phyloP scores from a whole-genome alignment of 2,329 filamentous ascomycete species.

The Monosporascus sp. region DNA sequence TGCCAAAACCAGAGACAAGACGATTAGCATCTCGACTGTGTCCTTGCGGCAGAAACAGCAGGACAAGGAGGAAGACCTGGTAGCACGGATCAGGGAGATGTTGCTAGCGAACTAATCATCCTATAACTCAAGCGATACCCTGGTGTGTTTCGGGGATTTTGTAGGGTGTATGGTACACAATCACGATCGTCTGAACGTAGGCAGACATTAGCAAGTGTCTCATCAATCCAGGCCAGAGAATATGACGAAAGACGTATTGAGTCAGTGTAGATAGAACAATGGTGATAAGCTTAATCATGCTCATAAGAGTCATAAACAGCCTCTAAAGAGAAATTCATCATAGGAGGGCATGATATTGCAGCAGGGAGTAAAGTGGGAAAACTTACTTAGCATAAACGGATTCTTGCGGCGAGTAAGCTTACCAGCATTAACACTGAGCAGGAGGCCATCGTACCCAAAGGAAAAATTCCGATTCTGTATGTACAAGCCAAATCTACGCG shows the following conservation, averaged over 20 bases:
- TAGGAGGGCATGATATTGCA: slow-evolving; percentile 6
- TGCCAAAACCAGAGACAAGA: slow-evolving; percentile 60
- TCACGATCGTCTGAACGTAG: not conserved
- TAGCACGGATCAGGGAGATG: slow-evolving; percentile 16
- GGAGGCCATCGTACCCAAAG: slow-evolving; percentile 2
- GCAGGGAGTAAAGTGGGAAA: not conserved
- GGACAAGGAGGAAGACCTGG: slow-evolving; percentile 14
- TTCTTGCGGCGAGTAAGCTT: slow-evolving; percentile 4
- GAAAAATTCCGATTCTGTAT: slow-evolving; percentile 19
- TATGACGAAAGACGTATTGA: not conserved
- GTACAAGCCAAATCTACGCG: slow-evolving; percentile 13
- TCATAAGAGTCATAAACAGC: slow-evolving; percentile 33
- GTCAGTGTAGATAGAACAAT: slow-evolving; percentile 26
- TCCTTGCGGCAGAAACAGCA: slow-evolving; percentile 10
- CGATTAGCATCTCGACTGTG: slow-evolving; percentile 31
- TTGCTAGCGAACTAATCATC: slow-evolving; percentile 9
- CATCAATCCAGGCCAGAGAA: not conserved
- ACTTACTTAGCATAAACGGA: slow-evolving; percentile 12
- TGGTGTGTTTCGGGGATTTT: too few species aligned
- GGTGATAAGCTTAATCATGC: slow-evolving; percentile 28
- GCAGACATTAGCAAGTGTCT: not conserved
- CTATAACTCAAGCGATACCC: not conserved
- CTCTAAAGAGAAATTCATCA: slow-evolving; percentile 30
- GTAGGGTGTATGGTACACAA: too few species aligned
- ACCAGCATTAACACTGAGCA: slow-evolving; percentile 1